These are phyloP conservation scores for Hapsidospora chrysogenum DNA, from an alignment of 495 filamentous ascomycete species.

Conservation along the genomic window DNA sequence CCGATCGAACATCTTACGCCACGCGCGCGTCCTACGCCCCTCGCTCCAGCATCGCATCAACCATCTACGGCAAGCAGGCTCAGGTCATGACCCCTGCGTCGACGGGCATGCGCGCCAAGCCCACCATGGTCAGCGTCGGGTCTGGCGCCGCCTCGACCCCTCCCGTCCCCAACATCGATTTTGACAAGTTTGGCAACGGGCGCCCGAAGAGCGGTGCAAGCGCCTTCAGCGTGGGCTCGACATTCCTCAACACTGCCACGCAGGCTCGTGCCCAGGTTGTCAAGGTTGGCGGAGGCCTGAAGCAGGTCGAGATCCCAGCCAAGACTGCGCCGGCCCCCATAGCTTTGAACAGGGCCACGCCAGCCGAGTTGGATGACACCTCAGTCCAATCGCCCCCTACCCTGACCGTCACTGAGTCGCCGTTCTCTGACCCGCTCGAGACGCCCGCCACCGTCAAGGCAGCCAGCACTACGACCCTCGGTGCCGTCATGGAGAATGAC, in stretches of 20 bases:
- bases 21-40: conserved; percentile 44
- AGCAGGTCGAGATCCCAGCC: conserved; percentile 20
- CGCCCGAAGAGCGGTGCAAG: conserved; percentile 27
- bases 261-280: conserved; percentile 35
- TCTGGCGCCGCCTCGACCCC: conserved; percentile 36
- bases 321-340: conserved; percentile 8
- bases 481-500: conserved; percentile 34
- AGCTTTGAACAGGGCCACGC: no score
- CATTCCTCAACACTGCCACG: conserved; percentile 43
- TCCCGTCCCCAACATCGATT: conserved; percentile 37
- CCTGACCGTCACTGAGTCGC: conserved; percentile 30
- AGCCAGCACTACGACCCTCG: conserved; percentile 27
- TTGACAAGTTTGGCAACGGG: conserved; percentile 27
- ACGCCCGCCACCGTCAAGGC: conserved; percentile 4
- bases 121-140: conserved; percentile 80
- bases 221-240: conserved; percentile 46
- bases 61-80: conserved; percentile 76
- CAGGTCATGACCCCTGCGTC: conserved; percentile 58
- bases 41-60: conserved; percentile 74
- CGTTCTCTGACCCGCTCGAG: conserved; percentile 38
- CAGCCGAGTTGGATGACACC: no score
- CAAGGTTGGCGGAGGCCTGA: conserved; percentile 29
- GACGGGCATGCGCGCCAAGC: conserved; percentile 68
- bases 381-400: conserved; percentile 35
- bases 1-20: conserved; percentile 48